Evolutionary conservation across 2,329 filamentous ascomycete species (phyloP).

Genomic region (Gliomastix tumulicola): DNA sequence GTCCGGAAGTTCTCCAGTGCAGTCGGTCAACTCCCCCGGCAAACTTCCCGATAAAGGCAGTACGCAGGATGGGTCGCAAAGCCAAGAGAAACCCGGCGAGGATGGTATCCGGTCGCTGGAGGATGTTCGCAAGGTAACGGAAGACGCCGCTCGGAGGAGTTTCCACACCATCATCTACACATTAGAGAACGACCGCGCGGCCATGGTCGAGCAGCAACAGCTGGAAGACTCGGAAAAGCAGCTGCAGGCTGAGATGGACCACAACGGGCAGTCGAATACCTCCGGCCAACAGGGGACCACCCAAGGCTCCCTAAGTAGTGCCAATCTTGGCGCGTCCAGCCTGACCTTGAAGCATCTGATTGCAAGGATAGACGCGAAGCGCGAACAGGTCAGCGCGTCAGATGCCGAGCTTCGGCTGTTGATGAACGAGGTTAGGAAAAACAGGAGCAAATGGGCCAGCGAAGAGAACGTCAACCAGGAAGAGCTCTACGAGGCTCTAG

Average conservation of each 20-base stretch:
- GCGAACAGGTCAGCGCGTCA: slow-evolving; percentile 81
- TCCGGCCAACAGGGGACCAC: slow-evolving; percentile 50
- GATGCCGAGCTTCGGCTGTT: slow-evolving; percentile 87
- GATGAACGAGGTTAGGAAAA: slow-evolving; percentile 97
- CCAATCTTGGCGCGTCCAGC: slow-evolving; percentile 92
- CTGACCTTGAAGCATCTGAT: slow-evolving; percentile 96
- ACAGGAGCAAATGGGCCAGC: slow-evolving; percentile 97
- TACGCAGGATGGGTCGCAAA: slow-evolving; percentile 36
- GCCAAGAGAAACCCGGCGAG: slow-evolving; percentile 65
- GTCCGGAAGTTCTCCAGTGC: slow-evolving; percentile 60
- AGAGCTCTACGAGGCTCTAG: slow-evolving; percentile 91
- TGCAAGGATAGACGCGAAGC: slow-evolving; percentile 87
- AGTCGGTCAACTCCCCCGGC: slow-evolving; percentile 54
- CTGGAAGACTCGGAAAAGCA: slow-evolving; percentile 95
- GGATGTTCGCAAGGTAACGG: slow-evolving; percentile 82
- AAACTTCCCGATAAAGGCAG: slow-evolving; percentile 47
- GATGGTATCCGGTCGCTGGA: slow-evolving; percentile 91
- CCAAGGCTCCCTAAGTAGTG: slow-evolving; percentile 84
- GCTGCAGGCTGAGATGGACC: slow-evolving; percentile 90
- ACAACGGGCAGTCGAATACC: slow-evolving; percentile 45
- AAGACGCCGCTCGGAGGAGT: slow-evolving; percentile 81
- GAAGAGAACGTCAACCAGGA: slow-evolving; percentile 97
- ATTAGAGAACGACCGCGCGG: slow-evolving; percentile 87
- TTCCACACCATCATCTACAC: slow-evolving; percentile 95
- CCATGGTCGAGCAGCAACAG: slow-evolving; percentile 96